Evolutionary conservation across 148 eudicot genomes (phyloP).

Genomic region (Cornus florida): DNA sequence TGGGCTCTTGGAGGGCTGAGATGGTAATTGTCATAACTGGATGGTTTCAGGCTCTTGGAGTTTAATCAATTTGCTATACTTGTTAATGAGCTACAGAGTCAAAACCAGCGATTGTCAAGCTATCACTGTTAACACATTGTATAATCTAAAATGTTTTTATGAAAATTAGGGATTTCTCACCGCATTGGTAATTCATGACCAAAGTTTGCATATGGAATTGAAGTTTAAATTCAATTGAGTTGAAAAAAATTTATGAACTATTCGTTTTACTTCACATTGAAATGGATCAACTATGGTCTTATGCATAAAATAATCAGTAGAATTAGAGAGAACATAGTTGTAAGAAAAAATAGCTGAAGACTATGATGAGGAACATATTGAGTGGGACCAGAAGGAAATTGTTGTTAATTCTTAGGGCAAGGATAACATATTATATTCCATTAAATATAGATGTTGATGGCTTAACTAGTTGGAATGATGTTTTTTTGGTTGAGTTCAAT

Average conservation of each 20-base stretch:
- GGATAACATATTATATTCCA: background rate
- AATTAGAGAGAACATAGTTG: no score
- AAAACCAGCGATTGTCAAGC: no score
- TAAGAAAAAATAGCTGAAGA: background rate
- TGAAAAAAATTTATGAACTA: background rate
- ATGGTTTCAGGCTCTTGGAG: no score
- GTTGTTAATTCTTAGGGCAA: background rate
- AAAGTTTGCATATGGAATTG: background rate
- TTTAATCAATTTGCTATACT: no score
- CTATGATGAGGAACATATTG: constrained; percentile 5
- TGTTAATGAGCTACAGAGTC: no score
- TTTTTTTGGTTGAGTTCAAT: background rate
- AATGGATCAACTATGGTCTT: no score
- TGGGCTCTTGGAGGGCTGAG: no score
- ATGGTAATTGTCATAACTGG: no score
- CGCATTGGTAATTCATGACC: background rate
- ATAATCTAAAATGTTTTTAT: background rate
- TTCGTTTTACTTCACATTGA: no score
- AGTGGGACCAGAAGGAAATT: background rate
- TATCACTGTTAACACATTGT: no score
- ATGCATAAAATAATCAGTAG: no score
- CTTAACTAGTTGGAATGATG: background rate
- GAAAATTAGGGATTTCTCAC: background rate
- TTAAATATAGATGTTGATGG: background rate
- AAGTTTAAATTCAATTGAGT: background rate